Evolutionary conservation across 2,329 filamentous ascomycete species (phyloP), one percentile per base, ranked within the genome.

Genomic region (Clonostachys rosea): DNA sequence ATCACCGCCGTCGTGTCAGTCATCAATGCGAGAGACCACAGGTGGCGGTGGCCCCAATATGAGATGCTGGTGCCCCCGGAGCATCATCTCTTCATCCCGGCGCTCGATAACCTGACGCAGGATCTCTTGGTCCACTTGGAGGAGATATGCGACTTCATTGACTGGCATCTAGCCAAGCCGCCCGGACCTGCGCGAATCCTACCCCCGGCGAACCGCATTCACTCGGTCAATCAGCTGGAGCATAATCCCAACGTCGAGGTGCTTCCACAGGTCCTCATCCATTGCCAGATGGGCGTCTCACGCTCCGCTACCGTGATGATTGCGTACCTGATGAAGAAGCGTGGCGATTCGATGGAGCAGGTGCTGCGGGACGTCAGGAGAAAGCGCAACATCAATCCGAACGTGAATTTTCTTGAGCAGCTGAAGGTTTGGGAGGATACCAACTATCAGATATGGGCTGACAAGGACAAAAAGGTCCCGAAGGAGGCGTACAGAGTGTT

Each of bases 271-370:
- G 58, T 65, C n/a, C 50, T 65, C 3, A 54, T 65, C 10, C 62
- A 63, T 45, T 66, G 63, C 48, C 66, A 70, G 36, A 46, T 51
- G 33, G 63, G 63, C 6, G 50, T 62, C 33, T 66, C 63, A 16
- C 59, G 62, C 13, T 64, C 62, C 2, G 56, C 63, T 6, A 56
- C 62, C 3, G 54, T 56, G 11, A 49, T 59, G 9, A 55, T 64
- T 34, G 62, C 61, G 40, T 65, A 65, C 47, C 54, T 65, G 11
- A 65, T 65, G 63, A 52, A 60, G 13, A 59, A 49, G 39, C 41
- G 54, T 2, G 48, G 55, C 36, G 42, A 44, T 8, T 49, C 51
- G 20, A 44, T 64, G 33, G 24, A 4, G 24, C 46, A 45, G 3
- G 45, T 52, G 11, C 24, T 30, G 24, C 24, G 9, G 3, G 24